Evolutionary conservation across 139 green algal species (phyloP).

Genomic region (Gonium pectorale): DNA sequence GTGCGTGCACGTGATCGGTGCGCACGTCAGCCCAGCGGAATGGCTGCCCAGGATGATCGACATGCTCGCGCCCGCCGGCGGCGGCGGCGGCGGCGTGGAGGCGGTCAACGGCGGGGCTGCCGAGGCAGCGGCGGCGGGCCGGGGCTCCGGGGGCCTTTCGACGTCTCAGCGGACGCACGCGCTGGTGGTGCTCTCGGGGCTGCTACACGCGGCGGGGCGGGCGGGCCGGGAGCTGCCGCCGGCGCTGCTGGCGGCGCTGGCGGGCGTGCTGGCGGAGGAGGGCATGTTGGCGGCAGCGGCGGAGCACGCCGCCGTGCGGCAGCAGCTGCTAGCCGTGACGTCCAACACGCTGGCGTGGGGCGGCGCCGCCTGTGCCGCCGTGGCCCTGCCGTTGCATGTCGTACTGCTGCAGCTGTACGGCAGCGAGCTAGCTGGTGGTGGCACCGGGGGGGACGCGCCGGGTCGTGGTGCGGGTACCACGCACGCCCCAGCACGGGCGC

Average conservation of each 20-base stretch:
- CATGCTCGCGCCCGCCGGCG: slow-evolving; percentile 35
- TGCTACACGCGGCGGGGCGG: slow-evolving; percentile 66
- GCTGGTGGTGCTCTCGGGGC: slow-evolving; percentile 75
- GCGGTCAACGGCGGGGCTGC: neutral
- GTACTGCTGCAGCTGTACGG: slow-evolving; percentile 74
- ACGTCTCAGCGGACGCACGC: slow-evolving; percentile 62
- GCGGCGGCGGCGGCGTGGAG: neutral
- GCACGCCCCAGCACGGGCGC: no score
- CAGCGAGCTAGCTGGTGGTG: slow-evolving; percentile 47
- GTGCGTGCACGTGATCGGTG: slow-evolving; percentile 65
- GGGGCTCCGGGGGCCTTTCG: slow-evolving; percentile 20
- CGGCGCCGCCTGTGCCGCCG: slow-evolving; percentile 14
- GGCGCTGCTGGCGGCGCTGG: slow-evolving; percentile 41
- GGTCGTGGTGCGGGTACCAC: no score
- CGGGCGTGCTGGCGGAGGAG: slow-evolving; percentile 37
- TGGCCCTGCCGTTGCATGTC: slow-evolving; percentile 61
- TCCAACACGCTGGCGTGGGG: slow-evolving; percentile 60
- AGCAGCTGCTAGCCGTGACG: slow-evolving; percentile 66
- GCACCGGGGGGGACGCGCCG: no score
- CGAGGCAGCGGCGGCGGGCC: neutral
- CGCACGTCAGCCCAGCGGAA: slow-evolving; percentile 42
- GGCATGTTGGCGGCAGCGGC: slow-evolving; percentile 39
- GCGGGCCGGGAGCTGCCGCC: slow-evolving; percentile 38
- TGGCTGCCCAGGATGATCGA: slow-evolving; percentile 80
- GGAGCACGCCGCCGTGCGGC: slow-evolving; percentile 60